Evolutionary conservation across 2,329 filamentous ascomycete genomes (phyloP).

Genomic region (Mariannaea elegans): DNA sequence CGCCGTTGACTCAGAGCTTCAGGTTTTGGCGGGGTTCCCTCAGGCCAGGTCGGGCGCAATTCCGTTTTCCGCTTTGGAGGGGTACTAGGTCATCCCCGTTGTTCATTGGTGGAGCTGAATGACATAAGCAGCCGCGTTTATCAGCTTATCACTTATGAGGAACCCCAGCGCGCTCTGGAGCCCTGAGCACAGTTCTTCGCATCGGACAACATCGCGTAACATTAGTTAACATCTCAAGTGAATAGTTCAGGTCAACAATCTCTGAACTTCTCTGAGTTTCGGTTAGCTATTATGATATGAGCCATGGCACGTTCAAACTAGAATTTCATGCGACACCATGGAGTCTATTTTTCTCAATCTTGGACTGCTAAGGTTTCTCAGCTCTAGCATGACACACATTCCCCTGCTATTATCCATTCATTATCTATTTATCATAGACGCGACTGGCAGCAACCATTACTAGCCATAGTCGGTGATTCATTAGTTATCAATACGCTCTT

Average conservation of each 20-base stretch:
- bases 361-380: neutral
- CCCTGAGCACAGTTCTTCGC: neutral
- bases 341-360: no score
- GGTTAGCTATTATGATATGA: no score
- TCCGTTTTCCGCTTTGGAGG: conserved; percentile 16
- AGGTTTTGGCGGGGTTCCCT: conserved; percentile 20
- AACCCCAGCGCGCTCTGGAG: no score
- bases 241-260: no score
- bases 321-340: no score
- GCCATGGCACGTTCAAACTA: neutral
- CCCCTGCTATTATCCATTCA: no score
- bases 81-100: neutral
- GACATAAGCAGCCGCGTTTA: conserved; percentile 16
- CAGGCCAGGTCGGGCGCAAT: conserved; percentile 9
- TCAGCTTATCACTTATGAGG: conserved; percentile 9
- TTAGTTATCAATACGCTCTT: conserved; percentile 41
- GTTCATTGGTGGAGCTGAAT: neutral
- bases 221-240: neutral
- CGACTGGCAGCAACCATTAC: neutral
- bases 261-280: no score
- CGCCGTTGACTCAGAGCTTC: conserved; percentile 20
- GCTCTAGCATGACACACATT: neutral
- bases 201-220: neutral
- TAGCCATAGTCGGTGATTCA: neutral
- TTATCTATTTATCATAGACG: neutral